phyloP scores from a whole-genome alignment of 495 filamentous ascomycete genomes.

The Halenospora varia region DNA sequence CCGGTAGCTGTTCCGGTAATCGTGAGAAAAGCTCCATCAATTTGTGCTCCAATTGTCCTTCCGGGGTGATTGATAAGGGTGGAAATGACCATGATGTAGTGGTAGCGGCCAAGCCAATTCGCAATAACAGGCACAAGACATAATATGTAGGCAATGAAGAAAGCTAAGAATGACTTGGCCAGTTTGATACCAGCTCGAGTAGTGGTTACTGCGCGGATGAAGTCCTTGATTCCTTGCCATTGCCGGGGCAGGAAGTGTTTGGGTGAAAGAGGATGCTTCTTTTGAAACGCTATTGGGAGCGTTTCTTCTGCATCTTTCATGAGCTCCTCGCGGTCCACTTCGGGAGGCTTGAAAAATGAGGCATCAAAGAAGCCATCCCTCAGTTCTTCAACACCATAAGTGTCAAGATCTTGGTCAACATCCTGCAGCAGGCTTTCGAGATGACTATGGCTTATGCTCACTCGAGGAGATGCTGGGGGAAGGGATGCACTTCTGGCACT shows the following conservation, averaged over 20 bases:
- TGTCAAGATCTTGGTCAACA: constrained; percentile 37
- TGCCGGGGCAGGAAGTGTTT: constrained; percentile 42
- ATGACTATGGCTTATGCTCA: constrained; percentile 30
- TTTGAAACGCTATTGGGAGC: constrained; percentile 33
- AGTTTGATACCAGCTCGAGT: constrained; percentile 46
- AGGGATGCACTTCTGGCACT: constrained; percentile 15
- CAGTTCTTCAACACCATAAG: constrained; percentile 50
- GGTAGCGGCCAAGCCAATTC: constrained; percentile 44
- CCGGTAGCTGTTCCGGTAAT: constrained; percentile 49
- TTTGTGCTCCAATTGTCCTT: constrained; percentile 48
- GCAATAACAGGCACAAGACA: constrained; percentile 45
- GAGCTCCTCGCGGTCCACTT: constrained; percentile 32
- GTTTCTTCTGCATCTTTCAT: constrained; percentile 34
- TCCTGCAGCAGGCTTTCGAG: constrained; percentile 34
- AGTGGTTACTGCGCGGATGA: constrained; percentile 32
- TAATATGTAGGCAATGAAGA: constrained; percentile 48
- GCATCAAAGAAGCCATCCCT: constrained; percentile 60
- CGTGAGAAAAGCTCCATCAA: constrained; percentile 50
- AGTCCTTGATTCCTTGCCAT: constrained; percentile 32
- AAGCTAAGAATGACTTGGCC: constrained; percentile 47
- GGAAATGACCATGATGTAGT: constrained; percentile 49
- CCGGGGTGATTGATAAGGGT: constrained; percentile 51
- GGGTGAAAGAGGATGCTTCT: constrained; percentile 38
- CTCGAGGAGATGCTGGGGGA: constrained; percentile 24
- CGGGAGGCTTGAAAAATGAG: constrained; percentile 43